Percentiles rank a stretch among this genome's conserved stretches.
Conservation (phyloP, 805 yeast genomes). For the Danielozyma ontarioensis region DNA sequence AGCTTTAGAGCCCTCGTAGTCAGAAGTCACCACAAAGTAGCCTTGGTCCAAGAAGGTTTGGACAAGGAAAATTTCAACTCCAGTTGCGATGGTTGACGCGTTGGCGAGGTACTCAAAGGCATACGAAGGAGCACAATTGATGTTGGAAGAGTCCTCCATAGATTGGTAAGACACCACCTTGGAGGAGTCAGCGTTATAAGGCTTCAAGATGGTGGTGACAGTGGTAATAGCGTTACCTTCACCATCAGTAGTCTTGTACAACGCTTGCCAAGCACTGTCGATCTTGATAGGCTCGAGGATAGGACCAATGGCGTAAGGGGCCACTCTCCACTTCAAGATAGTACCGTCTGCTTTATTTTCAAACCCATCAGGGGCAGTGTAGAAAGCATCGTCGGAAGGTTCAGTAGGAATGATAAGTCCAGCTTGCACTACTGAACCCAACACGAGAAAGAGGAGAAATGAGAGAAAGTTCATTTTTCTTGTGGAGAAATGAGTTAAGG, state of each 20-base stretch:
- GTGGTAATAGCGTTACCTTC: slow-evolving; percentile 15
- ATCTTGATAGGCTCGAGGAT: slow-evolving; percentile 7
- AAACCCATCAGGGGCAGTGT: slow-evolving; percentile 16
- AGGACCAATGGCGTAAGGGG: slow-evolving; percentile 11
- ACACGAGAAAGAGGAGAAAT: neutral
- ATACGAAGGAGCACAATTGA: slow-evolving; percentile 18
- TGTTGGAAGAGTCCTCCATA: slow-evolving; percentile 16
- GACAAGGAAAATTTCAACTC: slow-evolving; percentile 10
- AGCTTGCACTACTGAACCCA: neutral
- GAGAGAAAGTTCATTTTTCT: no score
- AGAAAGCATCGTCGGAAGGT: slow-evolving; percentile 19
- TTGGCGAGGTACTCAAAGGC: slow-evolving; percentile 7
- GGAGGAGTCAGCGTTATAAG: slow-evolving; percentile 17
- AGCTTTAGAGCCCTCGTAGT: slow-evolving; percentile 15
- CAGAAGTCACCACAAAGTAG: slow-evolving; percentile 15
- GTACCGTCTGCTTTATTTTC: slow-evolving; percentile 16
- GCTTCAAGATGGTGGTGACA: slow-evolving; percentile 18
- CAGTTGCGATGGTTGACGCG: slow-evolving; percentile 3
- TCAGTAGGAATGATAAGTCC: neutral
- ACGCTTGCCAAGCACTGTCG: slow-evolving; percentile 16
- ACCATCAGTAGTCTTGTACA: slow-evolving; percentile 17
- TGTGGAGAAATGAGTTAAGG: no score
- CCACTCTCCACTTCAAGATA: slow-evolving; percentile 15
- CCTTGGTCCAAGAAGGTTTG: slow-evolving; percentile 12
- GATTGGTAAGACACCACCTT: slow-evolving; percentile 15